These are phyloP conservation scores for Epichloe sp. DNA, from an alignment of 2,329 filamentous ascomycete genomes.

Conservation along the genomic window DNA sequence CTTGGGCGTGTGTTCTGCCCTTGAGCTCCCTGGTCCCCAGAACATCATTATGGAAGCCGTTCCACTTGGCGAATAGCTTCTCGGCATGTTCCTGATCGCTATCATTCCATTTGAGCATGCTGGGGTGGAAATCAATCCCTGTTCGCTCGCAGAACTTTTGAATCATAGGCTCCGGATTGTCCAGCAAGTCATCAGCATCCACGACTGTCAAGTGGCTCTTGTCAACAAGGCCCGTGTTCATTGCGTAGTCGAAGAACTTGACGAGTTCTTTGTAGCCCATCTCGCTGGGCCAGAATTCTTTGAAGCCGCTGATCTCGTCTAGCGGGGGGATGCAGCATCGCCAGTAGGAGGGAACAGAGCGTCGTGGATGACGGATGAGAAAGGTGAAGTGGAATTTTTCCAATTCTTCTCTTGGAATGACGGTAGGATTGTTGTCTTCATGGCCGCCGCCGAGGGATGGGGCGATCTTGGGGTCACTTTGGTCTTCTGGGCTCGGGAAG, in stretches of 20 bases:
- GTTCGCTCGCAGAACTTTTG: slow-evolving; percentile 70
- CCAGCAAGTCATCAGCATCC: slow-evolving; percentile 87
- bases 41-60: slow-evolving; percentile 91
- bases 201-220: slow-evolving; percentile 68
- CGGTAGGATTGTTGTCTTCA: slow-evolving; percentile 69
- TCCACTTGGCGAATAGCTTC: slow-evolving; percentile 88
- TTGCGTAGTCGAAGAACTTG: slow-evolving; percentile 74
- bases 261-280: slow-evolving; percentile 85
- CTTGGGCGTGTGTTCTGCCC: slow-evolving; percentile 50
- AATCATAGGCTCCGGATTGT: slow-evolving; percentile 65
- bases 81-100: slow-evolving; percentile 60
- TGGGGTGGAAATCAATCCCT: slow-evolving; percentile 58
- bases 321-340: slow-evolving; percentile 87
- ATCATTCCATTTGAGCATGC: slow-evolving; percentile 77
- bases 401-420: slow-evolving; percentile 59
- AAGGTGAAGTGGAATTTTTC: slow-evolving; percentile 87
- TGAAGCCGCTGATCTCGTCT: slow-evolving; percentile 68
- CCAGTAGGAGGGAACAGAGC: slow-evolving; percentile 85
- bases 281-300: slow-evolving; percentile 75
- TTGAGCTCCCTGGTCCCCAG: slow-evolving; percentile 69
- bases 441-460: slow-evolving; percentile 55
- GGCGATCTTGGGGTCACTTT: slow-evolving; percentile 53
- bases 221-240: slow-evolving; percentile 55
- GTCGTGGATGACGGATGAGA: slow-evolving; percentile 88
- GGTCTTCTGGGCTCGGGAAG: slow-evolving; percentile 54